Evolutionary conservation across 225 moss, liverwort and hornwort species (phyloP).

Genomic region (Climacium dendroides): DNA sequence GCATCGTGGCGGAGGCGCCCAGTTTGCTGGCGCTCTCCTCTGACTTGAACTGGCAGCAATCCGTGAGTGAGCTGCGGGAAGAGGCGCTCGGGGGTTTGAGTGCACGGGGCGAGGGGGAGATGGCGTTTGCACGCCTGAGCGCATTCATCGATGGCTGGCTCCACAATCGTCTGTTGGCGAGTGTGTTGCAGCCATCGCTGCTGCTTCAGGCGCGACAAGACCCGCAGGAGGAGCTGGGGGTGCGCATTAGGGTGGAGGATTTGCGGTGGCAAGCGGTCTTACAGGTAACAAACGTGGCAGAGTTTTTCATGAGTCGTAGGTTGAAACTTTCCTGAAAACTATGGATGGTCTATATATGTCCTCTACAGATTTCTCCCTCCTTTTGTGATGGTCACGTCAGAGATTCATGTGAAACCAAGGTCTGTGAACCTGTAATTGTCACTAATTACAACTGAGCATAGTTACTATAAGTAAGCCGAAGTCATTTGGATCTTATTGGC

Average conservation of each 20-base stretch:
- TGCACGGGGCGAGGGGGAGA: slow-evolving; percentile 12
- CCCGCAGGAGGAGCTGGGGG: slow-evolving; percentile 2
- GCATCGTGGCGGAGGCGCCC: slow-evolving; percentile 54
- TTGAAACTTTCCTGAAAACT: neutral
- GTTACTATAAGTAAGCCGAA: too few species aligned
- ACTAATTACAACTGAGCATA: neutral
- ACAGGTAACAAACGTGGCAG: slow-evolving; percentile 24
- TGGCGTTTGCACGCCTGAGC: slow-evolving; percentile 26
- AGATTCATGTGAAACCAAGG: neutral
- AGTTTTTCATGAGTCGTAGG: neutral
- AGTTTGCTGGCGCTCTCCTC: slow-evolving; percentile 49
- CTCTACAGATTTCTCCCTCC: neutral
- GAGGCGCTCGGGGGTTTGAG: slow-evolving; percentile 40
- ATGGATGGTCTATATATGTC: neutral
- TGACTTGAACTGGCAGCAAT: slow-evolving; percentile 68
- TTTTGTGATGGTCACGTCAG: neutral
- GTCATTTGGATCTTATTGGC: neutral
- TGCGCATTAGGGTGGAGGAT: slow-evolving; percentile 30
- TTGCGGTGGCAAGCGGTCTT: slow-evolving; percentile 62
- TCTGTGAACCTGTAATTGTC: neutral
- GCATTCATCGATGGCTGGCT: slow-evolving; percentile 29
- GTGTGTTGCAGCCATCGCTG: slow-evolving; percentile 19
- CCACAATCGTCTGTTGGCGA: slow-evolving; percentile 37
- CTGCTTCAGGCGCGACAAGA: neutral
- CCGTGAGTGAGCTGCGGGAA: slow-evolving; percentile 49